These are phyloP conservation scores for Leccinum aurantiacum DNA, from an alignment of 768 basidiomycete genomes.

Conservation along the genomic window DNA sequence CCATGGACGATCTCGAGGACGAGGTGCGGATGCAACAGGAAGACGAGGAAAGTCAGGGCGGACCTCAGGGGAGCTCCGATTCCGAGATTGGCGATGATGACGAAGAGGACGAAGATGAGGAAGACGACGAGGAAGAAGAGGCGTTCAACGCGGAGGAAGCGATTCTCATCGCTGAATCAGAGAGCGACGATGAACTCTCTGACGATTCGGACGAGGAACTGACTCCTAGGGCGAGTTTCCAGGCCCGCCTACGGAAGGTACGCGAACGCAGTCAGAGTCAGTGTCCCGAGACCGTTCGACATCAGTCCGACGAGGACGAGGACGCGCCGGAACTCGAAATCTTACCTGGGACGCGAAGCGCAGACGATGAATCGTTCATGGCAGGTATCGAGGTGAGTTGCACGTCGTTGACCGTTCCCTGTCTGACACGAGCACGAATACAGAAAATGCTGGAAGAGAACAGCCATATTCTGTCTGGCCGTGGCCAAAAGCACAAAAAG, in stretches of 20 bases:
- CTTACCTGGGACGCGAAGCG: constrained; percentile 39
- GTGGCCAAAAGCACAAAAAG: constrained; percentile 51
- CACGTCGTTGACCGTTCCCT: neutral
- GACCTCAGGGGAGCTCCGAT: constrained; percentile 22
- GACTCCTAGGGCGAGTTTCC: constrained; percentile 37
- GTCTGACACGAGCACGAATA: constrained; percentile 36
- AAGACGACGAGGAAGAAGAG: constrained; percentile 33
- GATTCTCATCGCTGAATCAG: constrained; percentile 39
- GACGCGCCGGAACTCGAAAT: constrained; percentile 20
- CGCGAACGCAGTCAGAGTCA: constrained; percentile 27
- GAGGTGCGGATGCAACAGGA: constrained; percentile 47
- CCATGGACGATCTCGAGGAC: constrained; percentile 70
- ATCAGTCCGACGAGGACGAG: constrained; percentile 25
- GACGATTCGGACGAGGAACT: constrained; percentile 32
- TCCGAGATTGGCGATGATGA: constrained; percentile 35
- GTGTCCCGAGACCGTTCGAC: constrained; percentile 9
- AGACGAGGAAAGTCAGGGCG: constrained; percentile 42
- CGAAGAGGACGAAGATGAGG: constrained; percentile 14
- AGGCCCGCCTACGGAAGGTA: constrained; percentile 34
- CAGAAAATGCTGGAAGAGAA: constrained; percentile 67
- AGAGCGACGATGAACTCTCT: constrained; percentile 23
- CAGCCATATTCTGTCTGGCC: constrained; percentile 44
- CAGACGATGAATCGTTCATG: constrained; percentile 59
- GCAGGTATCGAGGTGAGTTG: constrained; percentile 51
- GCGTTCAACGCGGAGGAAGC: constrained; percentile 47